Evolutionary conservation across 495 filamentous ascomycete species (phyloP), one percentile per base, ranked within the genome.

Genomic region (Jackrogersella minutella): DNA sequence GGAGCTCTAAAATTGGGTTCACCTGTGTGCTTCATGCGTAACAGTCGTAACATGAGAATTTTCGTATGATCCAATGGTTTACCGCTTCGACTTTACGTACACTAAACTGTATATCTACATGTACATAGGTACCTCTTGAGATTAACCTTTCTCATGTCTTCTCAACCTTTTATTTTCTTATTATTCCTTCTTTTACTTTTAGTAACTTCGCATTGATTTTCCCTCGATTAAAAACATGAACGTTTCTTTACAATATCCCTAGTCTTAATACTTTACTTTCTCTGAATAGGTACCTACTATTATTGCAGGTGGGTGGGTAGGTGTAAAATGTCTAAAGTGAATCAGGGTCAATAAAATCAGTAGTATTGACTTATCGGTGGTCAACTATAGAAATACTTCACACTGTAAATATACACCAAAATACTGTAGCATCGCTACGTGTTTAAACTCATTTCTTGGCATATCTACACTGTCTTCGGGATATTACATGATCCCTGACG

Each of bases 1-100:
- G 47, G 52, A 66, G 56, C 61, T 62, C 52, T 70, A 66, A 70
- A 62, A 70, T 70, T 70, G 56, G 52, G 1, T 40, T 62, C 26
- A 58, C 39, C 2, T 37, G 24, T 30, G 24, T 40, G 10, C 65
- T 68, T 68, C 22, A 70, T 70, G 67, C 67, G 57, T 66, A 66
- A 62, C 66, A 51, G 24, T 13, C 7, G 49, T 41, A 61, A 53
- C 46, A 62, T 11, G 26, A 24, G 11, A 58, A 41, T 50, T 41
- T 43, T 11, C 34, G 22, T 50, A 22, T 55, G 37, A 37, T 56
- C 41, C 50, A 60, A 55, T 64, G 31, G 24, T 64, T 64, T 37
- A 54, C 50, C 28, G 26, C n/a, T n/a, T n/a, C n/a, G n/a, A n/a
- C n/a, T n/a, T n/a, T n/a, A n/a, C n/a, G n/a, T n/a, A n/a, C n/a